Evolutionary conservation across 2,329 filamentous ascomycete genomes (phyloP), one percentile per base, ranked within the genome.

Genomic region (Chlorencoelia australis): DNA sequence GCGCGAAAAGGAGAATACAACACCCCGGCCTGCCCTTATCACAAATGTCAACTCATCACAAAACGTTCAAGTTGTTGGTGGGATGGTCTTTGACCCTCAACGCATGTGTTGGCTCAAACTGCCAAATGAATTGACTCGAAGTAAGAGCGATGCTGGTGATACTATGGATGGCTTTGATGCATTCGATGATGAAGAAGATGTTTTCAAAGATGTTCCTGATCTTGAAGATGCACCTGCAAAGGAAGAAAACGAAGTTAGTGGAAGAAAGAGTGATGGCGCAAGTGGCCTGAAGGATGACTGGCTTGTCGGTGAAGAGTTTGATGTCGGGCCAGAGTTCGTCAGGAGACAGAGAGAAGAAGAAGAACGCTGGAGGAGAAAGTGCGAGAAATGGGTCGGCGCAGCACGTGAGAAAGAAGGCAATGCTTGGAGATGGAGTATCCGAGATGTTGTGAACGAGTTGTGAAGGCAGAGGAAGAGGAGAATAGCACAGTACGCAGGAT

Each of bases 81-180:
- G 87, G 49, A 98, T 98, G 91, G 82, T 96, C 7, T 98, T 96
- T 57, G 91, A 98, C 55, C 91, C 91, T 3, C 80, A 86, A 44
- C 85, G 85, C 50, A 96, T 98, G 89, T 93, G 87, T 58, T 98
- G 91, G 91, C 71, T 96, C 39, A 95, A 94, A 59, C 67, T 91
- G 43, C 66, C 69, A 30, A 59, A 65, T 13, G 35, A 39, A 26
- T 30, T 41, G 19, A 57, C 58, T n/a, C 65, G 65, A 33, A 52
- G 60, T 27, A 66, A 63, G 40, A 64, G 66, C 2, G 67, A 73
- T 13, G 58, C 61, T 7, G 64, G 66, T 28, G 75, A 79, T 50
- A 65, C 71, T 2, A 66, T 79, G 61, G 74, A 79, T 45, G 69
- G 69, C 1, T 75, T 79, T 41, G 74, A 84, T 39, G 81, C 78